A percentile compares a stretch with the other conserved stretches of the same genome.
These are phyloP conservation scores for Circinella umbellata DNA, from an alignment of 371 early-diverging fungal species.

Conservation along the genomic window DNA sequence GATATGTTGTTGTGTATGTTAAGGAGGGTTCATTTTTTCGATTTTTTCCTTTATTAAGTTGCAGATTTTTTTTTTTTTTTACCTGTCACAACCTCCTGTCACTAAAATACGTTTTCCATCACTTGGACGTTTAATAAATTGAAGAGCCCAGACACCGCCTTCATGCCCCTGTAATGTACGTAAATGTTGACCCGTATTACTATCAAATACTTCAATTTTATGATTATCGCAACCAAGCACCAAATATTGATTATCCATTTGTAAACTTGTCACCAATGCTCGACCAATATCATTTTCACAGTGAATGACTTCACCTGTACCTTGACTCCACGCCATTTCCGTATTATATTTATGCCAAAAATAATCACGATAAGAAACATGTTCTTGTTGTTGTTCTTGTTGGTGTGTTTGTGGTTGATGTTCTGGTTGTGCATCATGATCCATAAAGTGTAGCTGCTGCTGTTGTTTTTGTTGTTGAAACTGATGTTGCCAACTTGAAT, in stretches of 20 bases:
- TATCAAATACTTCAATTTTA: slow-evolving; percentile 83
- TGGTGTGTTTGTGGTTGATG: not conserved
- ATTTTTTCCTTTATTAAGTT: too few relatives aligned
- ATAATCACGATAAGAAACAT: slow-evolving; percentile 63
- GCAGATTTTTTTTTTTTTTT: slow-evolving; percentile 20
- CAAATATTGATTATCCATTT: slow-evolving; percentile 84
- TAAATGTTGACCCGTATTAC: slow-evolving; percentile 65
- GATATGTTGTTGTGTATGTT: not conserved
- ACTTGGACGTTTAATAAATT: slow-evolving; percentile 60
- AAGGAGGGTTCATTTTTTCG: too few relatives aligned
- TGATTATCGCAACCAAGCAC: slow-evolving; percentile 88
- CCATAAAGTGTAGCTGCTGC: not conserved
- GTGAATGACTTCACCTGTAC: slow-evolving; percentile 39
- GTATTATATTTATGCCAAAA: slow-evolving; percentile 68
- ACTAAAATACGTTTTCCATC: slow-evolving; percentile 48
- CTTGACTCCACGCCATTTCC: slow-evolving; percentile 73
- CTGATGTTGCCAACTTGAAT: slow-evolving; percentile 12
- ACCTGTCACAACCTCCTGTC: slow-evolving; percentile 82
- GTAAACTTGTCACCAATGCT: slow-evolving; percentile 85
- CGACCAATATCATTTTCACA: slow-evolving; percentile 62
- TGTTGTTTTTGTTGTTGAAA: slow-evolving; percentile 11
- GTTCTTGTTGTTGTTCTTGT: slow-evolving; percentile 8
- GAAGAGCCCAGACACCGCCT: slow-evolving; percentile 95
- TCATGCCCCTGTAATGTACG: slow-evolving; percentile 82
- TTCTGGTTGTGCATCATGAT: too few relatives aligned